Conservation (phyloP, 331 rosid species). For the Cydonia oblonga region DNA sequence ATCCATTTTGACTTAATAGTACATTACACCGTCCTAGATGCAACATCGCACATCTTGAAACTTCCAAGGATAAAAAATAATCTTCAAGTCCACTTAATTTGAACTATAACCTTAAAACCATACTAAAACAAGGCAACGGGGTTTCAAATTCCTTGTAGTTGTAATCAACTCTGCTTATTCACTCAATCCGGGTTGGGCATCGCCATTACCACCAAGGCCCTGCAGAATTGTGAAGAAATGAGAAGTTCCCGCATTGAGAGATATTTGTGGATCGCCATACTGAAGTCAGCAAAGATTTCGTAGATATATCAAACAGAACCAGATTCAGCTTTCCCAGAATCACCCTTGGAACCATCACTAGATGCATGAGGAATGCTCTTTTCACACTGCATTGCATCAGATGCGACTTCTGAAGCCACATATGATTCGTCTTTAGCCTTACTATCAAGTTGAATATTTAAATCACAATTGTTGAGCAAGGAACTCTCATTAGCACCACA, state of each 20-base stretch:
- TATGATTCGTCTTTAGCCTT: constrained; percentile 12
- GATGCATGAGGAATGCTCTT: constrained; percentile 28
- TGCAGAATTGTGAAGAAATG: constrained; percentile 26
- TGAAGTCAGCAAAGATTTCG: not conserved
- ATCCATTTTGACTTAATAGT: constrained; percentile 6
- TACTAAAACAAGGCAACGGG: constrained; percentile 11
- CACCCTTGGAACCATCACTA: constrained; percentile 26
- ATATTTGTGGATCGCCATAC: constrained; percentile 1
- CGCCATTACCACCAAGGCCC: constrained; percentile 24
- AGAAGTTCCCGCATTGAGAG: constrained; percentile 11
- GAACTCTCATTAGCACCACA: constrained; percentile 28
- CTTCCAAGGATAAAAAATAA: constrained; percentile 15
- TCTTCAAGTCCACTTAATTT: not conserved
- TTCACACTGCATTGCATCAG: constrained; percentile 22
- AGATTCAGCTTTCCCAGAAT: constrained; percentile 23
- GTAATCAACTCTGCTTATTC: constrained; percentile 25
- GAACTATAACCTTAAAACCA: not conserved
- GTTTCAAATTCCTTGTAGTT: constrained; percentile 17
- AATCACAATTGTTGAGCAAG: constrained; percentile 25
- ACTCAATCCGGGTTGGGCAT: constrained; percentile 19
- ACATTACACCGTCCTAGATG: constrained; percentile 13
- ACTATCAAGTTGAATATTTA: constrained; percentile 18
- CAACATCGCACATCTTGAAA: constrained; percentile 18
- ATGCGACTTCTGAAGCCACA: constrained; percentile 22
- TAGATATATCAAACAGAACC: constrained; percentile 8